Evolutionary conservation across 331 rosid genomes (phyloP).

Genomic region (Dryas integrifolia): DNA sequence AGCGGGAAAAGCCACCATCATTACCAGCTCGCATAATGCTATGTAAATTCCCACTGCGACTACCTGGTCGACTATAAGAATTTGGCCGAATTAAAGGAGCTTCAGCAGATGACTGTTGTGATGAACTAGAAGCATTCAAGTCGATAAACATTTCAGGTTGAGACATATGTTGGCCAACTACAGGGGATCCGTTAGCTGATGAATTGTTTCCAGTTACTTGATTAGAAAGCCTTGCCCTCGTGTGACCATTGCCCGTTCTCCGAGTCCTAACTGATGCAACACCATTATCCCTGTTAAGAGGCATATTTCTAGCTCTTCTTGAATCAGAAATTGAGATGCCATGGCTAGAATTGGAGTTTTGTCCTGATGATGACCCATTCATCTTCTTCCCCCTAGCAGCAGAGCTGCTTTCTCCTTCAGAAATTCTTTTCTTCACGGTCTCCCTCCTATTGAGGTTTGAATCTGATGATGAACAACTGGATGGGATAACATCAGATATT

Average conservation of each 20-base stretch:
- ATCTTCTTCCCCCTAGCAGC: conserved; percentile 74
- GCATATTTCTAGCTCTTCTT: conserved; percentile 55
- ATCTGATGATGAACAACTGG: conserved; percentile 67
- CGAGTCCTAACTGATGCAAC: conserved; percentile 56
- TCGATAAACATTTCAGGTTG: conserved; percentile 38
- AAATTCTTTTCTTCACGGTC: conserved; percentile 54
- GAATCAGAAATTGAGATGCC: conserved; percentile 79
- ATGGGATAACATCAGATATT: conserved; percentile 66
- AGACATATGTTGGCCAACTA: conserved; percentile 42
- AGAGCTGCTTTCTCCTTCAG: conserved; percentile 88
- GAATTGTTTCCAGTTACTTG: conserved; percentile 53
- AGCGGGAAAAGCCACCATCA: conserved; percentile 49
- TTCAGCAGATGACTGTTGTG: conserved; percentile 44
- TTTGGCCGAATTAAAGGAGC: conserved; percentile 38
- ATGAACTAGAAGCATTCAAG: conserved; percentile 42
- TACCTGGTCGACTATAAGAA: conserved; percentile 55
- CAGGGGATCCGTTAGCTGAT: conserved; percentile 37
- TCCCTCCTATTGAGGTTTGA: conserved; percentile 54
- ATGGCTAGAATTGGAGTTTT: conserved; percentile 48
- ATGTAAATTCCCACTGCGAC: conserved; percentile 50
- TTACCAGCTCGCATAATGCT: conserved; percentile 48
- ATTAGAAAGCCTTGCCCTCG: conserved; percentile 54
- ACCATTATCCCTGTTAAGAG: conserved; percentile 55
- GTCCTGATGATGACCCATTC: conserved; percentile 52
- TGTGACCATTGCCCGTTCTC: conserved; percentile 47